A percentile compares a stretch with the other conserved stretches of the same genome.
phyloP scores from a whole-genome alignment of 2,329 filamentous ascomycete species.

The Huntiella decipiens region DNA sequence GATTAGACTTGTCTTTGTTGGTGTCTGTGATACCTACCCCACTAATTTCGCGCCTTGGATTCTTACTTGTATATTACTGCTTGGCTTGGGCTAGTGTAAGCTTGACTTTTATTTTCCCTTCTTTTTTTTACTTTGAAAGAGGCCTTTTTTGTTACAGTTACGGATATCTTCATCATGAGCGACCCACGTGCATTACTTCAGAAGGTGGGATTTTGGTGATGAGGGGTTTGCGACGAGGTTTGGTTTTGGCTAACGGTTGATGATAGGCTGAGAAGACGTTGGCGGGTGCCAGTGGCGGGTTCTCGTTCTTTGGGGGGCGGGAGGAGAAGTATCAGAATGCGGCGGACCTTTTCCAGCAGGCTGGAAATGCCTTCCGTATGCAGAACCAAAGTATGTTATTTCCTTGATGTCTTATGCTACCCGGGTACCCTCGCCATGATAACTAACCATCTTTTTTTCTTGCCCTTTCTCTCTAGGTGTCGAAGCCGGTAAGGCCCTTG shows the following conservation, averaged over 20 bases:
- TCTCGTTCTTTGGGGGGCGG: conserved; percentile 73
- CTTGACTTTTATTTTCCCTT: not conserved
- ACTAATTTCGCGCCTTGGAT: too few relatives aligned
- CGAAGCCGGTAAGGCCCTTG: conserved; percentile 74
- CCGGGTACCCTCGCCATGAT: not conserved
- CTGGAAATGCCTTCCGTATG: conserved; percentile 80
- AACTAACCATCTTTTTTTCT: not conserved
- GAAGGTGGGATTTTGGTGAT: conserved; percentile 35
- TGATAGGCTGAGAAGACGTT: conserved; percentile 70
- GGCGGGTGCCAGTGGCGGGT: conserved; percentile 55
- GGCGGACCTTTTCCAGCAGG: conserved; percentile 70
- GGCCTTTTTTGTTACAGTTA: not conserved
- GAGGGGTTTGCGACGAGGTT: not conserved
- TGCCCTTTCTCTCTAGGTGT: conserved; percentile 33
- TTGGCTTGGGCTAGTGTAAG: not conserved
- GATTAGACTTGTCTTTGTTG: not conserved
- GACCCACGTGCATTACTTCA: conserved; percentile 62
- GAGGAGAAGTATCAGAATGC: conserved; percentile 82
- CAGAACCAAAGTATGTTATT: conserved; percentile 53
- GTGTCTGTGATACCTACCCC: not conserved
- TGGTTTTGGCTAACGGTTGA: not conserved
- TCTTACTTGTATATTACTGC: too few relatives aligned
- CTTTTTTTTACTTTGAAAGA: not conserved
- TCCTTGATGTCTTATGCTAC: not conserved
- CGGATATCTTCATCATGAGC: conserved; percentile 4